Percentiles rank a stretch among this genome's conserved stretches.
Conservation (phyloP, 495 filamentous ascomycete species). For the Daldinia vernicosa region DNA sequence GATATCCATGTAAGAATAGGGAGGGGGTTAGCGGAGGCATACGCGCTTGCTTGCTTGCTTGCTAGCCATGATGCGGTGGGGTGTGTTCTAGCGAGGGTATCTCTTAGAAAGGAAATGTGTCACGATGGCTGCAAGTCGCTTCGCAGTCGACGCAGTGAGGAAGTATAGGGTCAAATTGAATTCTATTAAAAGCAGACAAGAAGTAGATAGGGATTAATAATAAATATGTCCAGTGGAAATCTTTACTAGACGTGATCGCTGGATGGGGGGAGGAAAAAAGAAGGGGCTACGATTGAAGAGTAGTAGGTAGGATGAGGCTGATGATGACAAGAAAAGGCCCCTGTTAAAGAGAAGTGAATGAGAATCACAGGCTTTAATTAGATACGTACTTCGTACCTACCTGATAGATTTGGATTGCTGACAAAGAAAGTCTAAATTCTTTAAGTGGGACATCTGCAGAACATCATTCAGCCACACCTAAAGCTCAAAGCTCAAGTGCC, state of each 20-base stretch:
- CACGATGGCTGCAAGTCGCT: constrained; percentile 34
- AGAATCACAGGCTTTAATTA: constrained; percentile 3
- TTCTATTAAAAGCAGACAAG: neutral
- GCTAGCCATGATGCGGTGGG: constrained; percentile 81
- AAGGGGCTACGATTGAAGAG: constrained; percentile 5
- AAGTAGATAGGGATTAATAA: constrained; percentile 12
- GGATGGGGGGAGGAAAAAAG: neutral
- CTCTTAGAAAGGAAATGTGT: constrained; percentile 67
- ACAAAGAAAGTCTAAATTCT: neutral
- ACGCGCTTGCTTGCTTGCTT: constrained; percentile 86
- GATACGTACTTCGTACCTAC: neutral
- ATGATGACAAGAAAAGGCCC: constrained; percentile 24
- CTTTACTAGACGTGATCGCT: constrained; percentile 3
- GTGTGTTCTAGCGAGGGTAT: constrained; percentile 51
- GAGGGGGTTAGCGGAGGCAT: constrained; percentile 47
- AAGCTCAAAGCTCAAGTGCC: neutral
- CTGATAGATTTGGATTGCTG: neutral
- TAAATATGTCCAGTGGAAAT: constrained; percentile 7
- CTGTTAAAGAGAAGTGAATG: neutral
- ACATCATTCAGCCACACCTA: neutral
- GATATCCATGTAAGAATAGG: neutral
- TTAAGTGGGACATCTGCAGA: no score
- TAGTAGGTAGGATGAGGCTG: constrained; percentile 24
- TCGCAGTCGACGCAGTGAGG: neutral
- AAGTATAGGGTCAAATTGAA: neutral